These are phyloP conservation scores for Neospermospora avenae DNA, from an alignment of 2,329 filamentous ascomycete species.

Conservation along the genomic window DNA sequence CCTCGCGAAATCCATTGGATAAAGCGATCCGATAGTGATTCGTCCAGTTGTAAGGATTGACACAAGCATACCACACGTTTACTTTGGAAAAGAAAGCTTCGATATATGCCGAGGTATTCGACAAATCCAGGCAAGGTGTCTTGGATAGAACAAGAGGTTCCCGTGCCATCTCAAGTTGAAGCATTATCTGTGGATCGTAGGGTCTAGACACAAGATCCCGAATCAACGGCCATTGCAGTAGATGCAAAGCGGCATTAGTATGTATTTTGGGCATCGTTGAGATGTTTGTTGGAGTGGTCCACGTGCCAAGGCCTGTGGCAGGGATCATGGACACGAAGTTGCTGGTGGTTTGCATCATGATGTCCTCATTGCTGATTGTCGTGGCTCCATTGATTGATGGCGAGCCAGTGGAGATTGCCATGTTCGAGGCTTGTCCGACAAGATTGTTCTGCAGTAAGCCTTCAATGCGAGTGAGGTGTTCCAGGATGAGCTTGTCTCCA, in stretches of 20 bases:
- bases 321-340: conserved; percentile 54
- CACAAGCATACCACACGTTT: conserved; percentile 82
- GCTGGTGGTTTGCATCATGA: conserved; percentile 42
- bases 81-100: conserved; percentile 78
- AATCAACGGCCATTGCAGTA: conserved; percentile 79
- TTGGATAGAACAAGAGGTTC: conserved; percentile 69
- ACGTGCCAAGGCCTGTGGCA: conserved; percentile 67
- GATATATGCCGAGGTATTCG: conserved; percentile 71
- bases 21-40: conserved; percentile 72
- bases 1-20: conserved; percentile 72
- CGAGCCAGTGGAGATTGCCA: conserved; percentile 58
- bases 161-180: conserved; percentile 77
- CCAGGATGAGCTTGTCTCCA: conserved; percentile 80
- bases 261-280: conserved; percentile 84
- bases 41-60: conserved; percentile 78
- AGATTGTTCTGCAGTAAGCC: conserved; percentile 71
- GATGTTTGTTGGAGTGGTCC: conserved; percentile 66
- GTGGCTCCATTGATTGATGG: conserved; percentile 64
- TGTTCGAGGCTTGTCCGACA: conserved; percentile 47
- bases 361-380: conserved; percentile 55
- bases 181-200: conserved; percentile 76
- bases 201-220: conserved; percentile 72
- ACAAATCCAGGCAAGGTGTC: conserved; percentile 65
- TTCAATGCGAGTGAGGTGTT: conserved; percentile 75
- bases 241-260: conserved; percentile 74